Conservation (phyloP, 2,329 filamentous ascomycete species). For the Pseudogymnoascus sp. region DNA sequence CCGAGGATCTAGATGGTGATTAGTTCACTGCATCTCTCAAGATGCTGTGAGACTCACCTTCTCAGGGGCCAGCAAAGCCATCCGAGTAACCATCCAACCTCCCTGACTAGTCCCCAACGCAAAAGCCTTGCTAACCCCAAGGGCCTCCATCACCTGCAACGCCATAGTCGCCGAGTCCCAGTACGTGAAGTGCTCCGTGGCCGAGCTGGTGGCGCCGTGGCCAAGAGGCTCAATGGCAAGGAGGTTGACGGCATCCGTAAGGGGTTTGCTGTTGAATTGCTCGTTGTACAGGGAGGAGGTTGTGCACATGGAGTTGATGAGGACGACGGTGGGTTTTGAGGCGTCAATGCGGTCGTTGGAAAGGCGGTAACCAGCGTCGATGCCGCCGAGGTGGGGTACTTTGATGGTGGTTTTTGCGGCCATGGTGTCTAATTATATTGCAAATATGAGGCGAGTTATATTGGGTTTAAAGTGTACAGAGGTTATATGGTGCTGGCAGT, state of each 20-base stretch:
- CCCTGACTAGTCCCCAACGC: conserved; percentile 46
- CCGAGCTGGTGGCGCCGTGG: conserved; percentile 39
- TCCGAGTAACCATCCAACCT: conserved; percentile 43
- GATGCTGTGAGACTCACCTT: conserved; percentile 29
- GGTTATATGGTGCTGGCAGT: background rate
- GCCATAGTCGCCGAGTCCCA: conserved; percentile 50
- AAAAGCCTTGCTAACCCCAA: conserved; percentile 42
- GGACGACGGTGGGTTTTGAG: conserved; percentile 43
- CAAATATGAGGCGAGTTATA: background rate
- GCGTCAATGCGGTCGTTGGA: conserved; percentile 37
- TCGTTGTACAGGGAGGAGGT: conserved; percentile 39
- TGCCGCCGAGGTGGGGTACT: conserved; percentile 43
- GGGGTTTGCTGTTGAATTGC: conserved; percentile 36
- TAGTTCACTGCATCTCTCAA: background rate
- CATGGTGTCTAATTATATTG: conserved; percentile 17
- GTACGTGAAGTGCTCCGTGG: conserved; percentile 44
- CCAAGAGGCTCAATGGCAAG: conserved; percentile 47
- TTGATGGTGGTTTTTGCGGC: conserved; percentile 35
- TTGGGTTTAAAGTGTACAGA: background rate
- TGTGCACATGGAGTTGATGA: conserved; percentile 47
- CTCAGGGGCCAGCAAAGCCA: conserved; percentile 44
- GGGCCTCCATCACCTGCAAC: conserved; percentile 47
- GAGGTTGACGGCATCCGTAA: conserved; percentile 40
- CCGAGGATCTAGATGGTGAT: conserved; percentile 36
- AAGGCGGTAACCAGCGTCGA: conserved; percentile 37